These are phyloP conservation scores for Fraxinus quadrangulata DNA, from an alignment of 257 asterid genomes.

Conservation along the genomic window DNA sequence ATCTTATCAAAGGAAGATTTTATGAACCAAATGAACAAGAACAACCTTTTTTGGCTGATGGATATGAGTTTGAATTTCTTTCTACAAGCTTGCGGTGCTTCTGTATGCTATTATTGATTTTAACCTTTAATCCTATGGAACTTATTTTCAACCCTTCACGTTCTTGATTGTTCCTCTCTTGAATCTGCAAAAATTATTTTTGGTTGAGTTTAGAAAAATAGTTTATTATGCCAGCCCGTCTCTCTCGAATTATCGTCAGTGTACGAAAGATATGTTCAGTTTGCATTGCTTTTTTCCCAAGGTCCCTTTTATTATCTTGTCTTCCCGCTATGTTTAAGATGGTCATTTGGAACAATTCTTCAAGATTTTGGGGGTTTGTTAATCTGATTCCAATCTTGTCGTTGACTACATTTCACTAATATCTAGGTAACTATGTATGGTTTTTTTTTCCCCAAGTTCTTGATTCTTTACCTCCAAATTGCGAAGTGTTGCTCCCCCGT, in stretches of 20 bases:
- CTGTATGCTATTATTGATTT: background rate
- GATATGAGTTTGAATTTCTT: background rate
- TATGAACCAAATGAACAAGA: background rate
- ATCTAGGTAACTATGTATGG: background rate
- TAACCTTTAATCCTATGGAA: background rate
- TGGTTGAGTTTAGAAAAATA: background rate
- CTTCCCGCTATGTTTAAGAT: no score
- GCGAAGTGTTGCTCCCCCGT: background rate
- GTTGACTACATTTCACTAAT: background rate
- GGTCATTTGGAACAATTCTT: no score
- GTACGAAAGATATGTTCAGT: background rate
- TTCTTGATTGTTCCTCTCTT: background rate
- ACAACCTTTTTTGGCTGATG: background rate
- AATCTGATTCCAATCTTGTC: no score
- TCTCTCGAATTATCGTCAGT: no score
- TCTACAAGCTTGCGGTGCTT: background rate
- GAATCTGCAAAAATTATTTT: no score
- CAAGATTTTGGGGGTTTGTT: no score
- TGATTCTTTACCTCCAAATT: no score
- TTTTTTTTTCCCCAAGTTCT: background rate
- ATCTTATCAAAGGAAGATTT: background rate
- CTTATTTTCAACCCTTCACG: background rate
- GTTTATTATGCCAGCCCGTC: background rate
- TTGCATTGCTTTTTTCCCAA: background rate
- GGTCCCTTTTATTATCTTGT: background rate